These are phyloP conservation scores for Oidium heveae DNA, from an alignment of 2,329 filamentous ascomycete genomes.

Conservation along the genomic window DNA sequence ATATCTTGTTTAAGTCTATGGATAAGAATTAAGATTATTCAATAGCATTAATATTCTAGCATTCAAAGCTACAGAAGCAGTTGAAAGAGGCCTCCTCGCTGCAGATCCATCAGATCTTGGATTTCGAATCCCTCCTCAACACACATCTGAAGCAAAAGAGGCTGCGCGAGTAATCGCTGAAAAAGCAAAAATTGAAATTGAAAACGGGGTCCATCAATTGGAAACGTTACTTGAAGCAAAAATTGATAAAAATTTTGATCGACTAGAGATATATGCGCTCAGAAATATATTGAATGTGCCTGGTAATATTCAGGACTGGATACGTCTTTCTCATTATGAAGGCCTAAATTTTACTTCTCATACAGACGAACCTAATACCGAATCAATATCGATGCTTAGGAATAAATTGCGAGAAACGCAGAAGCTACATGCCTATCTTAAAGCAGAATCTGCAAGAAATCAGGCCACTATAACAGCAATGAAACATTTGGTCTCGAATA, in stretches of 20 bases:
- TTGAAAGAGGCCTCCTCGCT: constrained; percentile 58
- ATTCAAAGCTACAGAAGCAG: constrained; percentile 66
- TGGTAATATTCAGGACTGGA: no score
- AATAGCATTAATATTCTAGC: constrained; percentile 62
- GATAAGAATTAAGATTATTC: no score
- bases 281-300: no score
- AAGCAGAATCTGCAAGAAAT: no score
- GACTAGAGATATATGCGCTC: constrained; percentile 73
- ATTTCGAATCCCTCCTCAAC: constrained; percentile 33
- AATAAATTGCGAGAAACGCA: no score
- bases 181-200: constrained; percentile 44
- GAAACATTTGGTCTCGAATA: constrained; percentile 19
- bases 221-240: constrained; percentile 60
- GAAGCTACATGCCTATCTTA: no score
- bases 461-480: no score
- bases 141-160: constrained; percentile 17
- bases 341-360: no score
- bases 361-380: no score
- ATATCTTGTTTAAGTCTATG: no score
- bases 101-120: constrained; percentile 55
- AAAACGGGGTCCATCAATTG: constrained; percentile 64
- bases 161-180: constrained; percentile 18
- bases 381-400: no score
- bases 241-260: constrained; percentile 67
- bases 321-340: no score